Evolutionary conservation across 805 yeast species (phyloP), one percentile per base, ranked within the genome.

Genomic region (Pichia cabralensis): DNA sequence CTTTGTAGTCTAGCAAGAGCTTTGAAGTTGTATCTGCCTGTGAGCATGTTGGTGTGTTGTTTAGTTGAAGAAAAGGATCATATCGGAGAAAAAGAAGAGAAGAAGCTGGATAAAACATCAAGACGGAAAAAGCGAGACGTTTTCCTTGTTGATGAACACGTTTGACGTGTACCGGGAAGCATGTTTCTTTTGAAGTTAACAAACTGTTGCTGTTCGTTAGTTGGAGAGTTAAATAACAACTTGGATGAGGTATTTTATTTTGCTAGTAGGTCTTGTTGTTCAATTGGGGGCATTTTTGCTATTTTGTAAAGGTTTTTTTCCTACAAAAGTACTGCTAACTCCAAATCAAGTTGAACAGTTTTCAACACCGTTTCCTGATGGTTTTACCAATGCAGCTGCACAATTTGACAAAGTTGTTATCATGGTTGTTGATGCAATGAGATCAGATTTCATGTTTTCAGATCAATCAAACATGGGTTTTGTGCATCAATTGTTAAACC

Each of bases 391-490:
- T 6, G 55, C 55, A 6, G 28, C 47, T 8, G 62, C 74, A 1
- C 67, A 66, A 38, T 89, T 83, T 49, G 69, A 74, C 32, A 78
- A 74, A 46, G 56, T 86, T 15, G 73, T 92, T 0, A 54, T 92
- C 16, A 76, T 92, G 73, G 89, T 92, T 2, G 80, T 92, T 8
- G 99, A 92, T 59, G 98, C 98, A 2, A 61, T 92, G 62, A 62
- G 99, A 43, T 67, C 92, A 14, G 99, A 92, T 52, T 89, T 88
- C 53, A 56, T 86, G 56, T 89, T 72, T 49, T 69, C 81, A 2
- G 61, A 70, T 11, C 48, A 59, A 3, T 84, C 96, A 0, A 50
- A 70, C 8, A 83, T 92, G 81, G 27, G 49, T 0, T 74, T 71
- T 48, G 69, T 81, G 0, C 97, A 89, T 44, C 42, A 57, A 2